These are phyloP conservation scores for Graphiopsis chlorocephala DNA, from an alignment of 2,329 filamentous ascomycete genomes.

Conservation along the genomic window DNA sequence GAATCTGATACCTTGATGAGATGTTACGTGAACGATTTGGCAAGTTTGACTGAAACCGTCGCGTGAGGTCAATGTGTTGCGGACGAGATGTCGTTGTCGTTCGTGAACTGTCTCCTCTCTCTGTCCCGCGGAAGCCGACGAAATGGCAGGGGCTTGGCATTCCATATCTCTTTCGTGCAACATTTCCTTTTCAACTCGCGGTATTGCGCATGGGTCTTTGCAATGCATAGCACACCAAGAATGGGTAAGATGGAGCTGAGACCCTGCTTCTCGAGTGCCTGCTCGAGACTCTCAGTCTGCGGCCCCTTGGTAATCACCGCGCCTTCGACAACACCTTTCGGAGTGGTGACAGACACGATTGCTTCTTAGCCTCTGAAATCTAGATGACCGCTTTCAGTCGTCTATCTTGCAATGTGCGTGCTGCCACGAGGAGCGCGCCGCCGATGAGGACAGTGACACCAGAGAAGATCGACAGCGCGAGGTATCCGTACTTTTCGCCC, in stretches of 20 bases:
- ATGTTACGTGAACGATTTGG: neutral
- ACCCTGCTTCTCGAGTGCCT: too few relatives aligned
- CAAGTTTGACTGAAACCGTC: neutral
- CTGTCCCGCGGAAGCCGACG: neutral
- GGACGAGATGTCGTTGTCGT: neutral
- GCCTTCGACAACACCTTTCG: too few relatives aligned
- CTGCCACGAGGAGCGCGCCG: slow-evolving; percentile 8
- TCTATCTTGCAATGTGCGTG: slow-evolving; percentile 10
- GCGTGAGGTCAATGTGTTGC: neutral
- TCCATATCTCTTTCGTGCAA: neutral
- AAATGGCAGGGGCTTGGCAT: neutral
- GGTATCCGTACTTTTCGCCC: slow-evolving; percentile 21
- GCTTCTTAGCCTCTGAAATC: neutral
- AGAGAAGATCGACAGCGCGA: slow-evolving; percentile 20
- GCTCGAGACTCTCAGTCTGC: too few relatives aligned
- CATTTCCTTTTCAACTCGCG: too few relatives aligned
- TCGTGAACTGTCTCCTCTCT: neutral
- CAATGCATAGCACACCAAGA: too few relatives aligned
- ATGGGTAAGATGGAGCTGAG: too few relatives aligned
- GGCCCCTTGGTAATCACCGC: too few relatives aligned
- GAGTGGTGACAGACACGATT: too few relatives aligned
- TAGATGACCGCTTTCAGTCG: slow-evolving; percentile 15
- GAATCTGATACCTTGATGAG: neutral
- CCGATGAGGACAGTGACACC: slow-evolving; percentile 23
- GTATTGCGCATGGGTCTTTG: too few relatives aligned